Evolutionary conservation across 805 yeast species (phyloP).

Genomic region (Kodamaea jinghongensis): DNA sequence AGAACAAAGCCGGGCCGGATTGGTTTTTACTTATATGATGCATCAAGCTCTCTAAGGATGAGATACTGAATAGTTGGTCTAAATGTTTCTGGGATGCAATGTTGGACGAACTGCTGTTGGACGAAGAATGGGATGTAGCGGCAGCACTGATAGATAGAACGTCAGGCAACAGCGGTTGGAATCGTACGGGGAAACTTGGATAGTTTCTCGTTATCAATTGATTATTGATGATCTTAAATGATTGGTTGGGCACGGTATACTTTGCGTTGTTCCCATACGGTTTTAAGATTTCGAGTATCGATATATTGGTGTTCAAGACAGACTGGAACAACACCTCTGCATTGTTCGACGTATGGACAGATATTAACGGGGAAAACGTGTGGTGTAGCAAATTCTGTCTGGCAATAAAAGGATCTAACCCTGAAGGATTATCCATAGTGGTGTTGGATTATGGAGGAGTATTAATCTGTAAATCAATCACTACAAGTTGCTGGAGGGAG

Average conservation of each 20-base stretch:
- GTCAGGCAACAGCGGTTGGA: slow-evolving; percentile 44
- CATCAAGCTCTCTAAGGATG: slow-evolving; percentile 34
- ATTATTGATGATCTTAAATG: slow-evolving; percentile 49
- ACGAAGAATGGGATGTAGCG: slow-evolving; percentile 4
- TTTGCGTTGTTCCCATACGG: slow-evolving; percentile 57
- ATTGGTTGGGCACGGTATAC: slow-evolving; percentile 38
- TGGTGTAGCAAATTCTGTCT: slow-evolving; percentile 44
- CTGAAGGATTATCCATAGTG: slow-evolving; percentile 27
- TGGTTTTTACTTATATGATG: slow-evolving; percentile 12
- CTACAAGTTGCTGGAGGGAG: too few relatives aligned
- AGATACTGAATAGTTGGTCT: slow-evolving; percentile 35
- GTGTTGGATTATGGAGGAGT: not conserved
- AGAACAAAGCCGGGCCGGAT: slow-evolving; percentile 41
- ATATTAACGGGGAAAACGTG: slow-evolving; percentile 51
- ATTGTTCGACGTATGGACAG: slow-evolving; percentile 46
- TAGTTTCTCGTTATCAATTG: slow-evolving; percentile 48
- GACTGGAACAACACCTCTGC: slow-evolving; percentile 45
- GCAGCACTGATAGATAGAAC: slow-evolving; percentile 30
- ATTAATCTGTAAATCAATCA: not conserved
- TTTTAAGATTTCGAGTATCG: slow-evolving; percentile 47
- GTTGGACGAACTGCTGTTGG: slow-evolving; percentile 2
- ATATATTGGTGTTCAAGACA: slow-evolving; percentile 34
- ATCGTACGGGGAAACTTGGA: slow-evolving; percentile 57
- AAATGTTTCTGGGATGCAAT: slow-evolving; percentile 2
- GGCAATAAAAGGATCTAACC: slow-evolving; percentile 37